Evolutionary conservation across 2,329 filamentous ascomycete species (phyloP).

Genomic region (Fragosphaeria purpurea): DNA sequence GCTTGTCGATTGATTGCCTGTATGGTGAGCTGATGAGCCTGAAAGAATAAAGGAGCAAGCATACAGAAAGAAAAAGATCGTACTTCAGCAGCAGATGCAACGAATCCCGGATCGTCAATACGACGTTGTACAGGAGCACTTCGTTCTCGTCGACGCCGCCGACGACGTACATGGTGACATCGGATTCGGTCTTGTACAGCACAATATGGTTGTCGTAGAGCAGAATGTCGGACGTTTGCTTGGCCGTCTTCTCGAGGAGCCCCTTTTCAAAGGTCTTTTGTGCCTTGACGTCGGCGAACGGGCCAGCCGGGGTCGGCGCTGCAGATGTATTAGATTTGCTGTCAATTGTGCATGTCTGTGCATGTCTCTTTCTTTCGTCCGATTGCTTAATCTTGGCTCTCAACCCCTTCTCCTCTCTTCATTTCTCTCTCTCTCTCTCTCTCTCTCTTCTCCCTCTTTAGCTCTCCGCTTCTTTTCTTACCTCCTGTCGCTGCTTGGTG

Average conservation of each 20-base stretch:
- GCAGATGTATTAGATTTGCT: not conserved
- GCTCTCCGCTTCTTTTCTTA: conserved; percentile 5
- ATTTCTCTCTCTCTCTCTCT: not conserved
- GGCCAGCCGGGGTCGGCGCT: conserved; percentile 23
- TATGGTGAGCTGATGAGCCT: too few relatives aligned
- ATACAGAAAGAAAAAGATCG: conserved; percentile 30
- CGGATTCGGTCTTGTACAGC: conserved; percentile 95
- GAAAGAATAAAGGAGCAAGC: not conserved
- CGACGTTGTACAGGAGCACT: conserved; percentile 88
- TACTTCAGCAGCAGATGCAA: conserved; percentile 86
- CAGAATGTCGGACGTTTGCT: conserved; percentile 92
- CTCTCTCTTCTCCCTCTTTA: not conserved
- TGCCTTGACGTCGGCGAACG: conserved; percentile 81
- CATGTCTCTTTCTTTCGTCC: too few relatives aligned
- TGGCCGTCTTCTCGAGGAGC: conserved; percentile 85
- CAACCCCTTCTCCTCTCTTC: too few relatives aligned
- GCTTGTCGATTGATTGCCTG: conserved; percentile 82
- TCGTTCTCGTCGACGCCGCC: conserved; percentile 92
- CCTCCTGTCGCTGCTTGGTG: conserved; percentile 28
- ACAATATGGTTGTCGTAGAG: conserved; percentile 95
- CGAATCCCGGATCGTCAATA: conserved; percentile 81
- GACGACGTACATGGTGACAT: conserved; percentile 90
- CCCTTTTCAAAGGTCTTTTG: conserved; percentile 97
- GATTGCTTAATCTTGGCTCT: not conserved
- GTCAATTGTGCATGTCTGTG: too few relatives aligned